Evolutionary conservation across 805 yeast genomes (phyloP).

Genomic region (Candida berthetii): DNA sequence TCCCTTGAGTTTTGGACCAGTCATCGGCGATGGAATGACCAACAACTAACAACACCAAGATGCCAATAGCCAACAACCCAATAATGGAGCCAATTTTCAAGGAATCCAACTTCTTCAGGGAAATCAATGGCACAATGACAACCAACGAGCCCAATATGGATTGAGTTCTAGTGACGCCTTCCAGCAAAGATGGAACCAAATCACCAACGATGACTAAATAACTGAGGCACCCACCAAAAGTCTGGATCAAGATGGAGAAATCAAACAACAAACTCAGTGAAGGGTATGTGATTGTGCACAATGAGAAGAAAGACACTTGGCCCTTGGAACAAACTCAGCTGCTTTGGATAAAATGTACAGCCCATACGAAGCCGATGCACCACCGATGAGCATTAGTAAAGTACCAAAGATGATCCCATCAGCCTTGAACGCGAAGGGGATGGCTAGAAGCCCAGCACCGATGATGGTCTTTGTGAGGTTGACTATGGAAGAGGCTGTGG

Average conservation of each 20-base stretch:
- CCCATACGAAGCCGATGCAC: conserved; percentile 62
- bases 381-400: conserved; percentile 51
- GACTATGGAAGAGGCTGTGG: conserved; percentile 46
- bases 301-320: conserved; percentile 61
- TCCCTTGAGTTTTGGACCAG: conserved; percentile 37
- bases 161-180: conserved; percentile 24
- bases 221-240: conserved; percentile 72
- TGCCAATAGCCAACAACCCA: conserved; percentile 61
- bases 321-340: conserved; percentile 49
- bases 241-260: conserved; percentile 66
- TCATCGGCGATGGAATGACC: conserved; percentile 41
- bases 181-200: conserved; percentile 58
- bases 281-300: conserved; percentile 70
- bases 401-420: conserved; percentile 62
- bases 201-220: conserved; percentile 75
- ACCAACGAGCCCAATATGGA: conserved; percentile 44
- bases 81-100: conserved; percentile 67
- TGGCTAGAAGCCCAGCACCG: conserved; percentile 76
- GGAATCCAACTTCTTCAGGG: conserved; percentile 56
- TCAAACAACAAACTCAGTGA: conserved; percentile 66
- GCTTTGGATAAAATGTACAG: conserved; percentile 55
- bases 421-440: conserved; percentile 65
- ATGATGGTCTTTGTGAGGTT: conserved; percentile 71
- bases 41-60: conserved; percentile 50
- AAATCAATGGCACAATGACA: conserved; percentile 58